Evolutionary conservation across 345 rosid species (phyloP).

Genomic region (Acer campestre): DNA sequence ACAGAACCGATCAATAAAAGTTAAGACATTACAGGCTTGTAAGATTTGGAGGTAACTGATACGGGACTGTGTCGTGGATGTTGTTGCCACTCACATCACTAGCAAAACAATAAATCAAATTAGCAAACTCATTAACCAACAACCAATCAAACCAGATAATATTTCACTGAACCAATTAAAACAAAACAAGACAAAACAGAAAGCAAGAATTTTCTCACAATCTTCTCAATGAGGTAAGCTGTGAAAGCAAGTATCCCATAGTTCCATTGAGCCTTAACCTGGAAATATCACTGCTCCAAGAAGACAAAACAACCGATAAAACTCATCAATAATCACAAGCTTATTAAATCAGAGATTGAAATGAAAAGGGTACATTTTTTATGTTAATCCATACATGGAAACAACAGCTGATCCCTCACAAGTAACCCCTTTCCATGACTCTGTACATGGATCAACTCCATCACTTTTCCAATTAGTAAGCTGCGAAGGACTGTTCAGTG

Average conservation of each 20-base stretch:
- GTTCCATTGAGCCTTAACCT: conserved; percentile 80
- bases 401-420: conserved; percentile 91
- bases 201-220: conserved; percentile 47
- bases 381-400: conserved; percentile 55
- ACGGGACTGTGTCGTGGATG: conserved; percentile 84
- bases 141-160: conserved; percentile 14
- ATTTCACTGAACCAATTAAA: neutral
- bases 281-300: conserved; percentile 66
- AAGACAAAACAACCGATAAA: conserved; percentile 8
- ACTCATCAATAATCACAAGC: conserved; percentile 19
- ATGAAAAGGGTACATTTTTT: neutral
- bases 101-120: conserved; percentile 14
- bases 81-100: conserved; percentile 91
- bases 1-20: conserved; percentile 15
- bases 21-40: conserved; percentile 76
- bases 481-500: conserved; percentile 81
- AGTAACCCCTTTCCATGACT: conserved; percentile 91
- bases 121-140: conserved; percentile 17
- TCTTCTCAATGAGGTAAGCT: conserved; percentile 66
- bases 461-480: conserved; percentile 81
- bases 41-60: conserved; percentile 94
- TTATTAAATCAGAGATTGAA: conserved; percentile 12
- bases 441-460: conserved; percentile 94
- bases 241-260: conserved; percentile 86
- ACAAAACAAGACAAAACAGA: neutral